Evolutionary conservation across 2,329 filamentous ascomycete genomes (phyloP), one percentile per base, ranked within the genome.

Genomic region (Juglanconis juglandina): DNA sequence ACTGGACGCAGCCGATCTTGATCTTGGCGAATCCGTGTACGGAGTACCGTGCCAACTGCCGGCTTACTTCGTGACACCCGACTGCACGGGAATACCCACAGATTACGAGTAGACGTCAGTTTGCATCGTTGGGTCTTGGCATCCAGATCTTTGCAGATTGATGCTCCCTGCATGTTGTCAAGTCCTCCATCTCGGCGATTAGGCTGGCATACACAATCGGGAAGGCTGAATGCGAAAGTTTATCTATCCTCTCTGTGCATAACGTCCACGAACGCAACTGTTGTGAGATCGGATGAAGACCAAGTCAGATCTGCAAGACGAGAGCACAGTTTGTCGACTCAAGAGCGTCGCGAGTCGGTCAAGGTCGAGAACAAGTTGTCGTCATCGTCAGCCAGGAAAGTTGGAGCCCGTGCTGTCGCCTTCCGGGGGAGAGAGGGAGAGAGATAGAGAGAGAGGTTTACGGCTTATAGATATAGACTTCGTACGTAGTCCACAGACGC

Each of bases 71-170:
- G 51, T 42, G 47, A 30, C 24, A 49, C 41, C 24, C 33, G 24
- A 13, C 32, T 14, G 33, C 32, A 47, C 44, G 53, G 42, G 34
- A 49, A 56, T 48, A 56, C 47, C n/a, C n/a, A 48, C 32, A 47
- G 32, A 34, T 41, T 30, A 24, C 34, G 37, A 48, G 32, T 33
- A 47, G 42, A 55, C n/a, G 53, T 55, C 53, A 57, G 17, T 42
- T n/a, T 51, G 47, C 35, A 50, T 50, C 46, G 34, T 56, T 17
- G 5, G 17, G 44, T 33, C 54, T 56, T 56, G 54, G 54, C 54
- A 56, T 49, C 35, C n/a, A 42, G 37, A 41, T 57, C 44, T 41
- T 34, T 48, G 32, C 14, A 47, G 24, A 47, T 55, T 55, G 35
- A 39, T 39, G 35, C 7, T 39, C 8, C 33, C 42, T 33, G 53